Percentiles rank a stretch among this genome's conserved stretches.
Conservation (phyloP, 208 protist genomes). For the Herpetomonas samuelpessoai region DNA sequence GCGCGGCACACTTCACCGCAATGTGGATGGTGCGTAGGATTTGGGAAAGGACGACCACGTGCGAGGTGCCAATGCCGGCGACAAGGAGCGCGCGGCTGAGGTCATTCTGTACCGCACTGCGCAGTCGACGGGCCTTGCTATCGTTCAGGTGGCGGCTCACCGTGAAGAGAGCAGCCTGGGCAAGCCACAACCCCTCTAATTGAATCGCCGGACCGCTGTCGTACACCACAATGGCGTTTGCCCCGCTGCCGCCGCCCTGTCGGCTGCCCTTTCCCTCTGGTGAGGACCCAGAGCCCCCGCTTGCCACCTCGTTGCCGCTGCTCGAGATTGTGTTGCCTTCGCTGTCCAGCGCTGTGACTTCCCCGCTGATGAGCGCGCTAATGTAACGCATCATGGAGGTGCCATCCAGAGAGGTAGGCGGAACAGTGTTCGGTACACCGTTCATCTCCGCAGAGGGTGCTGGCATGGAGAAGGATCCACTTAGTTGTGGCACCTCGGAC, state of each 20-base stretch:
- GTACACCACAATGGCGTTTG: conserved; percentile 3
- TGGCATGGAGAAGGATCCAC: neutral
- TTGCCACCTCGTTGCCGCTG: conserved; percentile 1
- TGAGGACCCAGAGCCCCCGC: neutral
- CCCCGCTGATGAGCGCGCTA: conserved; percentile 45
- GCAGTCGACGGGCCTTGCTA: conserved; percentile 22
- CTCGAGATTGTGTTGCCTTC: conserved; percentile 21
- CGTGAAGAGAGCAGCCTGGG: conserved; percentile 56
- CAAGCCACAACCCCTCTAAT: conserved; percentile 70
- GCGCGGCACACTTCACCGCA: conserved; percentile 40
- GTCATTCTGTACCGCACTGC: conserved; percentile 58
- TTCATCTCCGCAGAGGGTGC: conserved; percentile 23
- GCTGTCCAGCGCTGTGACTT: conserved; percentile 28
- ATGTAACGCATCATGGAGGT: conserved; percentile 35
- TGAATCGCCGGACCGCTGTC: conserved; percentile 40
- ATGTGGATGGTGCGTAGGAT: conserved; percentile 80
- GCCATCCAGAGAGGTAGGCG: too few species aligned
- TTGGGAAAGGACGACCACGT: conserved; percentile 81
- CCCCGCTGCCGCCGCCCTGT: neutral
- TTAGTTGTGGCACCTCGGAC: neutral
- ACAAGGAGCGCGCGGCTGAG: conserved; percentile 76
- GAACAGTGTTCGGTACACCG: too few species aligned
- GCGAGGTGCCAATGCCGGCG: conserved; percentile 49
- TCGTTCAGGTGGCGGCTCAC: conserved; percentile 21
- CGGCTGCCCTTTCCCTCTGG: neutral